These are phyloP conservation scores for Solanum raphanifolium DNA, from an alignment of 257 asterid species.

Conservation along the genomic window DNA sequence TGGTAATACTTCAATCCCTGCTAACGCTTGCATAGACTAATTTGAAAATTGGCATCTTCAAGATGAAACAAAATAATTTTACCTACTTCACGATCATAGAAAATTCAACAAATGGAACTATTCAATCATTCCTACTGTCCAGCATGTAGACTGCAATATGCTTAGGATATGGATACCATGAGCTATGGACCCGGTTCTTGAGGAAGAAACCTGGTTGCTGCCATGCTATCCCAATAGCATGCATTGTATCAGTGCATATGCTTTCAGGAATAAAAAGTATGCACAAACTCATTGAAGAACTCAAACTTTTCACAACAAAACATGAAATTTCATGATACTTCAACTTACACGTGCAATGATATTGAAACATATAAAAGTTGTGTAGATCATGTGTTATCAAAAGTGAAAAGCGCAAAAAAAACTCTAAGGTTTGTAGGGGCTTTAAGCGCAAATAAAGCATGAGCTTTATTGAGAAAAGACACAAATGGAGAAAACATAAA, in stretches of 20 bases:
- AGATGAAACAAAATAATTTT: neutral
- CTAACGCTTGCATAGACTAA: neutral
- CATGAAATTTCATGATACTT: neutral
- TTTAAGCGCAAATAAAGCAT: neutral
- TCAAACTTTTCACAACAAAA: neutral
- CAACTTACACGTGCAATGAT: neutral
- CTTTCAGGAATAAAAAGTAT: neutral
- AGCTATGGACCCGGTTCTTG: neutral
- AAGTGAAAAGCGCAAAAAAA: neutral
- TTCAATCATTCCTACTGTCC: neutral
- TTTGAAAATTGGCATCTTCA: neutral
- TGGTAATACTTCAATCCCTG: neutral
- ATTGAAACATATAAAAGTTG: neutral
- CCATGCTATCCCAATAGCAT: neutral
- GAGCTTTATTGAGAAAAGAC: neutral
- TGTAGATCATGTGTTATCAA: neutral
- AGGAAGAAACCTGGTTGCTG: neutral
- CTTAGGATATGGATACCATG: neutral
- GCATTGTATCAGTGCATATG: neutral
- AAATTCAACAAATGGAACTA: neutral
- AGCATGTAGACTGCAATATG: neutral
- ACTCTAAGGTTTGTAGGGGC: neutral
- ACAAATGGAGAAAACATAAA: neutral
- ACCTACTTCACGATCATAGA: neutral
- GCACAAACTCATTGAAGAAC: neutral